Percentiles rank a stretch among this genome's conserved stretches.
Conservation (phyloP, 192 early-diverging fungal genomes). For the Ramicandelaber brevisporus region DNA sequence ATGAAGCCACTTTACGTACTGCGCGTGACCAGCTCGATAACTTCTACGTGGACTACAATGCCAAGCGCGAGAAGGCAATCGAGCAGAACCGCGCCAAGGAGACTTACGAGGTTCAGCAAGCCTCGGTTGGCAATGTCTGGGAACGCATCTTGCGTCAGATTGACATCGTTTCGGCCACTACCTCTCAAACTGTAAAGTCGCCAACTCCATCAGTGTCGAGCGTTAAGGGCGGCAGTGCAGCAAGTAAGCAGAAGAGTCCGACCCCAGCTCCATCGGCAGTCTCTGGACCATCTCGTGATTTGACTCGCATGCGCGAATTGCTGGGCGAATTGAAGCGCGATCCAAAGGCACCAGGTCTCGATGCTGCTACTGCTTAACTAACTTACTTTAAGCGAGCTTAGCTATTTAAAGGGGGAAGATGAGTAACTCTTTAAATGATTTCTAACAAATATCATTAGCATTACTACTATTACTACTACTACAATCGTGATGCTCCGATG, state of each 20-base stretch:
- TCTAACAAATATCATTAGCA: no score
- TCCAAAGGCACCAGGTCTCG: constrained; percentile 33
- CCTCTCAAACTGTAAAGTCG: background rate
- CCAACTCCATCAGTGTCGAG: background rate
- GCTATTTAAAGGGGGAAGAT: no score
- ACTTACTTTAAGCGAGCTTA: no score
- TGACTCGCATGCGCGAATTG: constrained; percentile 39
- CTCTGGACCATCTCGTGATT: constrained; percentile 18
- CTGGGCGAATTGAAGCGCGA: constrained; percentile 41
- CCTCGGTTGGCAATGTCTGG: constrained; percentile 37
- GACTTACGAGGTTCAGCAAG: constrained; percentile 18
- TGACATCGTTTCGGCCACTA: constrained; percentile 19
- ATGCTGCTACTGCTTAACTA: no score
- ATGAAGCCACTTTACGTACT: constrained; percentile 25
- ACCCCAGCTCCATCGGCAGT: constrained; percentile 1
- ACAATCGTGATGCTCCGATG: no score
- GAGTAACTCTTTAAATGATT: no score
- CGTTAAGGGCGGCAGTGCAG: constrained; percentile 3
- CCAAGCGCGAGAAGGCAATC: constrained; percentile 34
- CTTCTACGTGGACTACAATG: constrained; percentile 63
- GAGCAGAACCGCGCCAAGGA: constrained; percentile 26
- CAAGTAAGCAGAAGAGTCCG: constrained; percentile 13
- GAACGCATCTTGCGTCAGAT: constrained; percentile 40
- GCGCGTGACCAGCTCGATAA: constrained; percentile 41
- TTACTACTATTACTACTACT: no score